Evolutionary conservation across 2,329 filamentous ascomycete genomes (phyloP).

Genomic region (Cercospora sp.): DNA sequence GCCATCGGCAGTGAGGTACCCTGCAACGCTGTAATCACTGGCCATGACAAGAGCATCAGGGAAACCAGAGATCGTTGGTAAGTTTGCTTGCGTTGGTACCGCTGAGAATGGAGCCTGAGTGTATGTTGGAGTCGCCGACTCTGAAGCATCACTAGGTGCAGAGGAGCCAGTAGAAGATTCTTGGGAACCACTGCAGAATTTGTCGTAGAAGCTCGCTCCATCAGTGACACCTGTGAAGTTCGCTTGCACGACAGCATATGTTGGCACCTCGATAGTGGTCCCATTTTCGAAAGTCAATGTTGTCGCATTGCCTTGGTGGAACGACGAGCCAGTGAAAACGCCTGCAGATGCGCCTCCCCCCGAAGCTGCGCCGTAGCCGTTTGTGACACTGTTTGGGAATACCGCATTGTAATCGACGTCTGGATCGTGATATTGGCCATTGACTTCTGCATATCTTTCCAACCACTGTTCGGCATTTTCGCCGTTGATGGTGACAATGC

Average conservation of each 20-base stretch:
- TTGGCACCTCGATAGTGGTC: constrained; percentile 36
- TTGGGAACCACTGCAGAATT: constrained; percentile 4
- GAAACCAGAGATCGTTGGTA: not conserved
- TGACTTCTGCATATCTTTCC: constrained; percentile 33
- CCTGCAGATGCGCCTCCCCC: not conserved
- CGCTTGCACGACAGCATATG: constrained; percentile 31
- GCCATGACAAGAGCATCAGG: not conserved
- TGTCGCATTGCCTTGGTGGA: not conserved
- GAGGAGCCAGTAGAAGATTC: too few species aligned
- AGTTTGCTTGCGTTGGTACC: too few species aligned
- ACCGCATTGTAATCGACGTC: constrained; percentile 45
- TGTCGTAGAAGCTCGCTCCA: constrained; percentile 16
- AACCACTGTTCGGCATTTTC: constrained; percentile 39
- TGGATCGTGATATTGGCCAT: constrained; percentile 40
- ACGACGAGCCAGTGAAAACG: not conserved
- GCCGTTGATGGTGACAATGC: constrained; percentile 43
- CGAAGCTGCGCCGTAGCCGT: not conserved
- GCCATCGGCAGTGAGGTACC: constrained; percentile 48
- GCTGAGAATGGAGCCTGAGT: too few species aligned
- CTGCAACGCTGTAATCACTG: constrained; percentile 36
- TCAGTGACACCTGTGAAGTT: constrained; percentile 1
- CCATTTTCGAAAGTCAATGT: constrained; percentile 20
- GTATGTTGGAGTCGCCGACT: too few species aligned
- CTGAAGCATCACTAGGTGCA: too few species aligned
- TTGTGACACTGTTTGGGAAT: constrained; percentile 36